Base-by-base conservation (phyloP, 371 early-diverging fungal genomes). In the Conidiobolus incongruus region DNA sequence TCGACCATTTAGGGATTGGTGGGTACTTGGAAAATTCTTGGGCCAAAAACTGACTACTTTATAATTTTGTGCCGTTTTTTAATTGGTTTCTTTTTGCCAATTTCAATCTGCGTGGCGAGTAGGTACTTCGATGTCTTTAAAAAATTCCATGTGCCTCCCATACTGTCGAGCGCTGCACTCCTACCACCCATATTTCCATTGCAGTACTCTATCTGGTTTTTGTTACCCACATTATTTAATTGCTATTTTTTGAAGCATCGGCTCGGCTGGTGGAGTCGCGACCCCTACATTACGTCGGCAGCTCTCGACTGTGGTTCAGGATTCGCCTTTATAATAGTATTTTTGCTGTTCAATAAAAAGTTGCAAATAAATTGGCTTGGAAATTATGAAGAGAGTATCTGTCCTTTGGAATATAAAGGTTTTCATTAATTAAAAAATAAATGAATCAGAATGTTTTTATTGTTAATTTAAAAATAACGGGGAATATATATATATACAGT, bases 261-360 rank as follows among this genome's bases (percentile, higher is more conserved):
- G 5, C 48, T 57, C 23, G 57, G 60, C 0, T 80, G 79, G 79
- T 82, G 76, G 67, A 46, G 56, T 33, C 60, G 70, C 24, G 77
- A 76, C 52, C 75, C 70, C 52, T 80, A 77, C 47, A 63, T 78
- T 11, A 60, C 80, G 5, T 76, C 79, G 5, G 79, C 79, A 4
- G 79, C 74, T 1, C 54, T 80, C 37, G 79, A 80, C 48, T 70
- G 75, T 15, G 82, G 77, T 22, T 58, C 62, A 10, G 72, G 68
- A 12, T 47, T 71, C 10, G 56, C 60, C 35, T 62, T 54, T 5
- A 28, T 74, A 8, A 38, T 70, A 17, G 66, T 70, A 44, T 70
- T 66, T 43, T 63, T 63, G 29, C 58, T 59, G 2, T 54, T 68
- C 21, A 57, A 61, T 31, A 55, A 44, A 1, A 36, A 26, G 1